These are phyloP conservation scores for Lepidium africanum DNA, from an alignment of 345 rosid species.

Conservation along the genomic window DNA sequence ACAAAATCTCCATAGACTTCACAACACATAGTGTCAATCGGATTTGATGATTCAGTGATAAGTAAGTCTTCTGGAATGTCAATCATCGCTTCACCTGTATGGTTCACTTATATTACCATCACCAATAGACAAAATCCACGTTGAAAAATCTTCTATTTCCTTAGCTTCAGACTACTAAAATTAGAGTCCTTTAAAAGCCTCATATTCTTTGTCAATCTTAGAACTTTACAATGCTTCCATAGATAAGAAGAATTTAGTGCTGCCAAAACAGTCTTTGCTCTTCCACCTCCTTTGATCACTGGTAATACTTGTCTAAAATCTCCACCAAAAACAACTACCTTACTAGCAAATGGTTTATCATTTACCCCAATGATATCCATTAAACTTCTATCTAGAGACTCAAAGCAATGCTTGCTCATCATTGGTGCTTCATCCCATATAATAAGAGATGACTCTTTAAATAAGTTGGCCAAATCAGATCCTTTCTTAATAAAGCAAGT, in stretches of 20 bases:
- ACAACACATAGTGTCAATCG: too few relatives aligned
- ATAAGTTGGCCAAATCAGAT: neutral
- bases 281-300: neutral
- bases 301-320: too few relatives aligned
- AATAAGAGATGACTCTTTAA: neutral
- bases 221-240: neutral
- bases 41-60: too few relatives aligned
- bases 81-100: neutral
- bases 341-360: too few relatives aligned
- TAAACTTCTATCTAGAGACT: neutral
- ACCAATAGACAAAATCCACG: neutral
- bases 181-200: neutral
- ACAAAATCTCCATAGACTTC: too few relatives aligned
- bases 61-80: neutral
- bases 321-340: too few relatives aligned
- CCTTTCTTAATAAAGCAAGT: too few relatives aligned
- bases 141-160: neutral
- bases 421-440: neutral
- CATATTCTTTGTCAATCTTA: neutral
- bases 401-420: neutral
- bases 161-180: neutral
- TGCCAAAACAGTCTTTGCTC: neutral
- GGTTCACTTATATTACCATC: neutral
- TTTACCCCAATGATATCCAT: neutral
- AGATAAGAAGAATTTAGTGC: neutral